Conservation (phyloP, 2,329 filamentous ascomycete species). For the Amphichorda felina region DNA sequence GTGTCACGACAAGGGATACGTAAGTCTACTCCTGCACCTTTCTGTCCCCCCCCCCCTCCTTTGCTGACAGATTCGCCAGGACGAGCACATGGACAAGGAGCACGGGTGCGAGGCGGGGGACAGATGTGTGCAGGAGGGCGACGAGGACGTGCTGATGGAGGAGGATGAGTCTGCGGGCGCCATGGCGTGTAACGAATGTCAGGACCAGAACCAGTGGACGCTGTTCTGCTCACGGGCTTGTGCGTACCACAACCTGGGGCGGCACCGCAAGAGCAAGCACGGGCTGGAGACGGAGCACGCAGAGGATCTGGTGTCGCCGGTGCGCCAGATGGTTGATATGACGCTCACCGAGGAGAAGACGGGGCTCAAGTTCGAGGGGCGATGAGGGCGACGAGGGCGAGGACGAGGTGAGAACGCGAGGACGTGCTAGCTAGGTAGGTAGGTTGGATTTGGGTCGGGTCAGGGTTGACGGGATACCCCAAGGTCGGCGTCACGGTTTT, state of each 20-base stretch:
- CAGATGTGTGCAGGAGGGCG: constrained; percentile 24
- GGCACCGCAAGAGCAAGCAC: constrained; percentile 22
- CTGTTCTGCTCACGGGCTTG: constrained; percentile 30
- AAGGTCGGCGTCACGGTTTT: too few relatives aligned
- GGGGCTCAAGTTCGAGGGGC: constrained; percentile 14
- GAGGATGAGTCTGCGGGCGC: constrained; percentile 13
- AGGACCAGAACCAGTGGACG: constrained; percentile 21
- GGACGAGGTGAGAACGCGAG: too few relatives aligned
- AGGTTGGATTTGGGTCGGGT: too few relatives aligned
- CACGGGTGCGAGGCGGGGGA: constrained; percentile 29
- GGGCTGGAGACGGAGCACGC: constrained; percentile 11
- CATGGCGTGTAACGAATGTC: constrained; percentile 29
- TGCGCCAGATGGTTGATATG: constrained; percentile 13
- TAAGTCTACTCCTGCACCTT: constrained; percentile 14
- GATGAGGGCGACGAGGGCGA: too few relatives aligned
- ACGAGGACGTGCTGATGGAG: constrained; percentile 27
- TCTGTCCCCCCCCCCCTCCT: background rate
- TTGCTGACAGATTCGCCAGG: constrained; percentile 18
- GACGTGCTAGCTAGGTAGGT: too few relatives aligned
- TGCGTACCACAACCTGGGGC: constrained; percentile 25
- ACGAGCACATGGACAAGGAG: constrained; percentile 21
- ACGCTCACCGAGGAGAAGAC: constrained; percentile 18
- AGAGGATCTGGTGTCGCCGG: constrained; percentile 10
- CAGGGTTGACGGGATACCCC: too few relatives aligned
- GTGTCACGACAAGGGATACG: constrained; percentile 27